These are phyloP conservation scores for Botryotinia calthae DNA, from an alignment of 2,329 filamentous ascomycete genomes.

Conservation along the genomic window DNA sequence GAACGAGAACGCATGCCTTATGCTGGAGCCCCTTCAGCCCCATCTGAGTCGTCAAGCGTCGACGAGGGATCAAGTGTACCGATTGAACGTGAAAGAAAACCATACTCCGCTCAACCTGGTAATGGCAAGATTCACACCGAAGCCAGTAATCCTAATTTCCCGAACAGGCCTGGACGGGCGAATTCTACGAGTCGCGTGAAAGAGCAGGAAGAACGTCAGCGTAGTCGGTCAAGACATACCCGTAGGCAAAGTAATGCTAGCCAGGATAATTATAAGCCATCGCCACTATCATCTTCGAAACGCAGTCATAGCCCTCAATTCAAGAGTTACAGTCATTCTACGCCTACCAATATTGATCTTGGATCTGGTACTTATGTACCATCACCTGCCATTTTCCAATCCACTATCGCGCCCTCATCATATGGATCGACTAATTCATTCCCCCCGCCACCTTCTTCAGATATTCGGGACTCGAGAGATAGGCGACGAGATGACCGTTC, in stretches of 20 bases:
- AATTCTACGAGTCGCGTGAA: slow-evolving; percentile 31
- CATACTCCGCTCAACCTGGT: slow-evolving; percentile 59
- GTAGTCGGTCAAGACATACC: slow-evolving; percentile 16
- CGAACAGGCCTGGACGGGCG: slow-evolving; percentile 25
- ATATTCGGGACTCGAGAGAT: slow-evolving; percentile 21
- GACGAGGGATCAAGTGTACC: slow-evolving; percentile 43
- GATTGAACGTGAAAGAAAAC: slow-evolving; percentile 64
- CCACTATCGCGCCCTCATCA: slow-evolving; percentile 25
- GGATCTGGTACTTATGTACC: slow-evolving; percentile 20
- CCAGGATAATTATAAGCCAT: slow-evolving; percentile 26
- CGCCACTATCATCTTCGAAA: slow-evolving; percentile 19
- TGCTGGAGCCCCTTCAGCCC: slow-evolving; percentile 33
- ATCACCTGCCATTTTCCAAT: slow-evolving; percentile 17
- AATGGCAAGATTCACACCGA: slow-evolving; percentile 56
- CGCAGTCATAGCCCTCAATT: slow-evolving; percentile 31
- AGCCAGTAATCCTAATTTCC: slow-evolving; percentile 25
- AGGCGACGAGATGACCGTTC: slow-evolving; percentile 29
- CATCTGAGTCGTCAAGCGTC: slow-evolving; percentile 41
- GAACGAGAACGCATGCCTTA: slow-evolving; percentile 43
- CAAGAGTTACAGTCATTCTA: slow-evolving; percentile 34
- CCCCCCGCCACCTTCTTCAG: slow-evolving; percentile 33
- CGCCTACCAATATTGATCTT: slow-evolving; percentile 30
- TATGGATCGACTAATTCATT: slow-evolving; percentile 30
- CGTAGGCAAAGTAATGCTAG: slow-evolving; percentile 30
- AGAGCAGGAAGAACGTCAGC: slow-evolving; percentile 19